Percentiles rank a stretch among this genome's conserved stretches.
Conservation (phyloP, 192 early-diverging fungal species). For the Chytriomyces sp. region DNA sequence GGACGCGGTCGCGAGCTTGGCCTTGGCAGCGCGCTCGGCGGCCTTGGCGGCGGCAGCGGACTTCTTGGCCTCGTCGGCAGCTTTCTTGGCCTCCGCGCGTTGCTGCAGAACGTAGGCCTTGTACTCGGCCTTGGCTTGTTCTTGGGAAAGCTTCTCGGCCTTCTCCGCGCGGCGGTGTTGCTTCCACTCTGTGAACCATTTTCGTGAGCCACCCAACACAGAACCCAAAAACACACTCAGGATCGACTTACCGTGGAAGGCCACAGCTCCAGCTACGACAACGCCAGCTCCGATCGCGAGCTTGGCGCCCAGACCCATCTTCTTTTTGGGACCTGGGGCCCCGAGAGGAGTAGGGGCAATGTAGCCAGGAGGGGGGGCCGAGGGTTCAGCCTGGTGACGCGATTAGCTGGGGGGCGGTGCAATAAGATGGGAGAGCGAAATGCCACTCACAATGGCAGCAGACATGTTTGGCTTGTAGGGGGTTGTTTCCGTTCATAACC, state of each 20-base stretch:
- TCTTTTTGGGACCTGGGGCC: neutral
- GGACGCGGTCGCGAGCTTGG: neutral
- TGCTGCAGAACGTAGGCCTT: neutral
- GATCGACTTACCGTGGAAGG: neutral
- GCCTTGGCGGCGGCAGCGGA: neutral
- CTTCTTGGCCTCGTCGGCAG: neutral
- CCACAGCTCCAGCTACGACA: neutral
- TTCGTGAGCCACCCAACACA: too few species aligned
- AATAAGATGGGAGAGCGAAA: too few species aligned
- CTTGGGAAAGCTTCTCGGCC: neutral
- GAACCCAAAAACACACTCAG: too few species aligned
- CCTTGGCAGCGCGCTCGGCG: neutral
- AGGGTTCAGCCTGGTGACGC: too few species aligned
- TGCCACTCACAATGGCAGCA: too few species aligned
- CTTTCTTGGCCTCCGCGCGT: neutral
- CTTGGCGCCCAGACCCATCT: neutral
- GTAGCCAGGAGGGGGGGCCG: too few species aligned
- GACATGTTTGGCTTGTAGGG: too few species aligned
- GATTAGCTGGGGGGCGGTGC: too few species aligned
- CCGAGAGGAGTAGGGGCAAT: too few species aligned
- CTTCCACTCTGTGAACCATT: too few species aligned
- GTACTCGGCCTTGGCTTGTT: neutral
- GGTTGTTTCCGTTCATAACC: too few species aligned
- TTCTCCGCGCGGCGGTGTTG: too few species aligned
- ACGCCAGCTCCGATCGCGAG: neutral